Base-by-base conservation (phyloP, 495 filamentous ascomycete species). In the Daldinia concentrica region DNA sequence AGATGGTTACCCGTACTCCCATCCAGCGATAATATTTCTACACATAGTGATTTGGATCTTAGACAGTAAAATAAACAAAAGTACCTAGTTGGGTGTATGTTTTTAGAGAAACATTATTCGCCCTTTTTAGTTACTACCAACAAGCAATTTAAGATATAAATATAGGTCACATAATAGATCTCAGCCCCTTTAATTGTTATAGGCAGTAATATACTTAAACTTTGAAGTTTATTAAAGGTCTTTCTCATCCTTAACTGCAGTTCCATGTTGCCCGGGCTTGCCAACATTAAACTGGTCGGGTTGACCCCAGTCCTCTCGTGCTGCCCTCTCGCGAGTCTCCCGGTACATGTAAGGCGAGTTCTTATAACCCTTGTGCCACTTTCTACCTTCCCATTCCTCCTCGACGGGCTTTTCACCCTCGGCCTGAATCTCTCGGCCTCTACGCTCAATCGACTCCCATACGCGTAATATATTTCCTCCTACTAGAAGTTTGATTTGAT, bases 281-380 rank as follows among this genome's bases (percentile, higher is more conserved):
- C 39, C 59, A 17, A 72, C 64, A 19, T 68, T 64, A 36, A 68
- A 72, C 26, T 61, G 56, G 17, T 72, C 59, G 15, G 59, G 64
- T 8, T 67, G 45, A 11, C 60, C 69, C 59, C 64, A 68, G 15
- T 60, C 37, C 37, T 72, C 59, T 26, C 45, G 66, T 32, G 55
- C 69, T 29, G 64, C 64, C 19, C 41, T 45, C 36, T 60, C 50
- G 3, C 59, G 60, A 1, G 69, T 72, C 19, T 67, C 64, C 7
- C 60, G 59, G 15, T 72, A 64, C 60, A 72, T 72, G 39, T 64
- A 68, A 7, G 69, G 59, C 17, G 64, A 72, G 12, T 51, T 64
- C 29, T 32, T 72, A 17, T 39, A 39, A n/a, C 37, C 37, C 15
- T 64, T 68, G 45, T 67, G 64, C 64, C 64, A 68, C n/a, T 72